These are phyloP conservation scores for Alternaria postmessia DNA, from an alignment of 2,329 filamentous ascomycete species.

Conservation along the genomic window DNA sequence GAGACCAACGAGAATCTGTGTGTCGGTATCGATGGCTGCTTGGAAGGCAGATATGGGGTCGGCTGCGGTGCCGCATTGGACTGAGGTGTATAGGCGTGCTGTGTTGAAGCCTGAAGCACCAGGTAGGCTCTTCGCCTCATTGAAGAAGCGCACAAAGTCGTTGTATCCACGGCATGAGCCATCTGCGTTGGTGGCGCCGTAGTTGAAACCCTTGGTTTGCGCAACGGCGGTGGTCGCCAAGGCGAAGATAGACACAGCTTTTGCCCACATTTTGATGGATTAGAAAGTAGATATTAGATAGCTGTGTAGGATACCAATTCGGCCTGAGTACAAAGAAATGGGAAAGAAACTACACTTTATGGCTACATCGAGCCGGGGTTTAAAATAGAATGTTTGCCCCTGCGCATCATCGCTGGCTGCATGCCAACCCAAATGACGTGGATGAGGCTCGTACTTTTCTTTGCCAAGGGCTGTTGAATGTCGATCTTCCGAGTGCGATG, in stretches of 20 bases:
- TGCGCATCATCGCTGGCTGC: constrained; percentile 21
- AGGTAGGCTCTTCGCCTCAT: constrained; percentile 67
- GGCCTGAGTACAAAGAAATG: neutral
- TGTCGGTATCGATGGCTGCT: constrained; percentile 81
- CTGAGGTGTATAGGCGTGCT: constrained; percentile 75
- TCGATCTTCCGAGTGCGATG: constrained; percentile 15
- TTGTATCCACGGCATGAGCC: constrained; percentile 66
- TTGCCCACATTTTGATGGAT: constrained; percentile 21
- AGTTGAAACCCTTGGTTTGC: constrained; percentile 71
- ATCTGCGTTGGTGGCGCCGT: constrained; percentile 68
- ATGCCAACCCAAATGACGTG: constrained; percentile 25
- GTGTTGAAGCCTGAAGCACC: constrained; percentile 72
- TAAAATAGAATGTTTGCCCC: constrained; percentile 12
- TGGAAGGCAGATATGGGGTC: constrained; percentile 54
- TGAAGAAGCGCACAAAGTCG: constrained; percentile 76
- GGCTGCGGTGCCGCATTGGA: constrained; percentile 71
- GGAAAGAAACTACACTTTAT: neutral
- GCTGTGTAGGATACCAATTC: neutral
- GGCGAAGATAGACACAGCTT: constrained; percentile 24
- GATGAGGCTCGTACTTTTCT: constrained; percentile 22
- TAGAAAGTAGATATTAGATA: neutral
- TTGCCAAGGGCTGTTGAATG: constrained; percentile 17
- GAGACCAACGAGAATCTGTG: constrained; percentile 78
- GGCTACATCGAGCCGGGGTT: neutral
- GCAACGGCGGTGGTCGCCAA: constrained; percentile 35